Evolutionary conservation across 139 green algal species (phyloP), one percentile per base, ranked within the genome.

Genomic region (Picochlorum sp.): DNA sequence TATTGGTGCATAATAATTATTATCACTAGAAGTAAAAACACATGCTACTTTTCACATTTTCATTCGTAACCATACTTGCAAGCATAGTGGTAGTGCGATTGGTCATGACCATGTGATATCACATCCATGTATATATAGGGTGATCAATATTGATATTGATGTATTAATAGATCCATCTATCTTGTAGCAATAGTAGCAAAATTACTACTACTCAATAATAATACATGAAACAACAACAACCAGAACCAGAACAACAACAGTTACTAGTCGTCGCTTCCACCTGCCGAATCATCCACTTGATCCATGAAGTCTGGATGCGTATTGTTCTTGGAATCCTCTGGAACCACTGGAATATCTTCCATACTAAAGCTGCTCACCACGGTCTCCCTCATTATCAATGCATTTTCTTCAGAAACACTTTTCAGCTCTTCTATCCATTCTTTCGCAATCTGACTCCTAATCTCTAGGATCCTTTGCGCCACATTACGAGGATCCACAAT

Each of bases 391-490:
- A 85, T 75, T 25, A 85, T 51, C 37, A 70, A 12, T 2, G 64
- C 59, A 40, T 85, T 85, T 56, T 85, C 77, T 40, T 84, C 75
- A 0, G 51, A 52, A 7, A 85, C 45, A 18, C 70, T 20, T 5
- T 45, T 60, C 25, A 95, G 69, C 36, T 95, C 87, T 60, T 89
- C 61, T 4, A 85, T 76, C 52, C 86, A 89, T 72, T 95, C 87
- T 30, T 73, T 66, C 9, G 80, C 72, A 24, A 95, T 74, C 60
- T 89, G 76, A 3, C 52, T 61, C 13, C 73, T 62, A 63, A 90
- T 84, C 28, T 89, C 78, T 82, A 95, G 88, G 53, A 95, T 85
- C 33, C 86, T 73, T 70, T 90, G 81, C 25, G 87, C 87, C 3
- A 95, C 74, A 58, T 73, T 77, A 28, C 87, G 74, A 2, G 87